Conservation (phyloP, 2,329 filamentous ascomycete species). For the Raffaelea albimanens region DNA sequence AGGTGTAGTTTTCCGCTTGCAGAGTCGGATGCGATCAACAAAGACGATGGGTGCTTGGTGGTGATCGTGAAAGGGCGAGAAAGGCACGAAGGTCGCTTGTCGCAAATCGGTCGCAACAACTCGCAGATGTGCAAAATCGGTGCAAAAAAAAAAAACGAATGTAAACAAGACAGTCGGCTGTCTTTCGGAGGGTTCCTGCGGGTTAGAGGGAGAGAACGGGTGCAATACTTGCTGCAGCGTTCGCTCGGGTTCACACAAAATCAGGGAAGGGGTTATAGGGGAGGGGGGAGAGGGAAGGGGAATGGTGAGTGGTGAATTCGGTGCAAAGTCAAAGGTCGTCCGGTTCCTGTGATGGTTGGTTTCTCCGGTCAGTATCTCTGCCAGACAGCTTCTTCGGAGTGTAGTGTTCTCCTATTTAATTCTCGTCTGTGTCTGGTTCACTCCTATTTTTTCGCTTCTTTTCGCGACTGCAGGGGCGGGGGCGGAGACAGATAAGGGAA, state of each 20-base stretch:
- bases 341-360: slow-evolving; percentile 3
- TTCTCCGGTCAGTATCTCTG: neutral
- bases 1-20: neutral
- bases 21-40: too few species aligned
- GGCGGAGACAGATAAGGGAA: slow-evolving; percentile 8
- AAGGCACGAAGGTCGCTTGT: too few species aligned
- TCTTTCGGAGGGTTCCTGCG: neutral
- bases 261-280: neutral
- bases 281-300: neutral
- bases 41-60: neutral
- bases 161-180: neutral
- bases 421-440: too few species aligned
- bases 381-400: neutral
- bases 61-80: too few species aligned
- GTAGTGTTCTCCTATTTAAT: neutral
- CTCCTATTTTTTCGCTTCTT: slow-evolving; percentile 1
- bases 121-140: slow-evolving; percentile 1
- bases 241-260: neutral
- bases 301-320: too few species aligned
- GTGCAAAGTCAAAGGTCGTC: neutral
- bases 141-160: neutral
- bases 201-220: neutral
- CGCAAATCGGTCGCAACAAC: neutral
- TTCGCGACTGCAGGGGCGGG: slow-evolving; percentile 10
- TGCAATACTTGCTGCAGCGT: neutral